Conservation (phyloP, 2,329 filamentous ascomycete genomes). For the Penicillium sp. region DNA sequence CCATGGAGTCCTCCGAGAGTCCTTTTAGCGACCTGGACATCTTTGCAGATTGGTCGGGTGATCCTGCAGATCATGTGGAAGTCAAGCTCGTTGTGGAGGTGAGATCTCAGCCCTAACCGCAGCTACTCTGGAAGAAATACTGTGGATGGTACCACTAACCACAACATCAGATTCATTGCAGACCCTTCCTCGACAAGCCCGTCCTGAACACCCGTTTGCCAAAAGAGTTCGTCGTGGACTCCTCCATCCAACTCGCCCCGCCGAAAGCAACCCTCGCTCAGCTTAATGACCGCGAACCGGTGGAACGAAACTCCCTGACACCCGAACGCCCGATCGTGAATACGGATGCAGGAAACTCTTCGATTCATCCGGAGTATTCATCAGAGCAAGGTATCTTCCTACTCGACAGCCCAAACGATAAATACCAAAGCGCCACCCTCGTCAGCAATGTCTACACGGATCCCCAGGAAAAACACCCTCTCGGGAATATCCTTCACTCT, state of each 20-base stretch:
- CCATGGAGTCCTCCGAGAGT: constrained; percentile 11
- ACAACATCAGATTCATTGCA: neutral
- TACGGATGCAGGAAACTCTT: neutral
- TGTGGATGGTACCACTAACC: neutral
- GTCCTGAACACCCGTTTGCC: neutral
- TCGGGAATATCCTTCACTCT: constrained; percentile 4
- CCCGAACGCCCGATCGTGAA: neutral
- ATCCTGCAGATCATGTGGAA: constrained; percentile 21
- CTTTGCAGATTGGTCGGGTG: constrained; percentile 33
- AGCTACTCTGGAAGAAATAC: neutral
- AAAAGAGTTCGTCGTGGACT: neutral
- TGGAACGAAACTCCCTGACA: neutral
- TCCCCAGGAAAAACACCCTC: neutral
- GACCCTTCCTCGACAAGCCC: neutral
- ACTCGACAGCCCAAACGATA: neutral
- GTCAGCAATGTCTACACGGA: neutral
- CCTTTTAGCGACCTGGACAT: constrained; percentile 32
- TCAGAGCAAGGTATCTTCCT: neutral
- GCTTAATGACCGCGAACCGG: neutral
- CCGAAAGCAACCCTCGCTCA: neutral
- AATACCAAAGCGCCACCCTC: neutral
- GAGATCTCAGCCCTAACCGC: constrained; percentile 4
- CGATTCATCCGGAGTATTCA: neutral
- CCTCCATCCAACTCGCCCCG: neutral
- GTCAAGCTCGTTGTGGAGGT: constrained; percentile 33